phyloP scores from a whole-genome alignment of 208 protist species.

The Leptomonas seymouri region DNA sequence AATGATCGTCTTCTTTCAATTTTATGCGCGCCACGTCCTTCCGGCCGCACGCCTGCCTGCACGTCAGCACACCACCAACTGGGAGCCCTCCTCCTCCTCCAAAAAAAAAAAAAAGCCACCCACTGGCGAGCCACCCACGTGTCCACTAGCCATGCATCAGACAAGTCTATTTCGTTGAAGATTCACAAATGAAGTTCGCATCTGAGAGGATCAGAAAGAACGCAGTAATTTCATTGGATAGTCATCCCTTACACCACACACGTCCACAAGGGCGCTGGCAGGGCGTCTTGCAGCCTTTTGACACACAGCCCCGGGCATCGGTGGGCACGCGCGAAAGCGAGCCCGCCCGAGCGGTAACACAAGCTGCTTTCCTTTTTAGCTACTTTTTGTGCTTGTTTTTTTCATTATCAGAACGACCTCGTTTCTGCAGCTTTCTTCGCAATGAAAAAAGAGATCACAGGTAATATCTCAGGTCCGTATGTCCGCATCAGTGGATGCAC shows the following conservation, averaged over 20 bases:
- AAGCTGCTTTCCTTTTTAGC: slow-evolving; percentile 57
- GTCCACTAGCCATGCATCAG: slow-evolving; percentile 1
- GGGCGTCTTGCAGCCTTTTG: slow-evolving; percentile 66
- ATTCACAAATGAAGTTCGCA: slow-evolving; percentile 24
- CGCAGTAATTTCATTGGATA: slow-evolving; percentile 33
- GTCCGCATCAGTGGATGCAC: too few relatives aligned
- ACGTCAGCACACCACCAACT: too few relatives aligned
- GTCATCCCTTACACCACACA: slow-evolving; percentile 24
- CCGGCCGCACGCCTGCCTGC: too few relatives aligned
- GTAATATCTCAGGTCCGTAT: too few relatives aligned
- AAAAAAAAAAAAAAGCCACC: not conserved
- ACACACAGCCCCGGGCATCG: slow-evolving; percentile 69
- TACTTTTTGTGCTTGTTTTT: too few relatives aligned
- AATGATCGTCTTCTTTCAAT: too few relatives aligned
- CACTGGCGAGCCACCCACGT: not conserved
- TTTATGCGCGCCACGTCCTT: too few relatives aligned
- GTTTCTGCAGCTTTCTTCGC: too few relatives aligned
- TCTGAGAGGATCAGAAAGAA: slow-evolving; percentile 31
- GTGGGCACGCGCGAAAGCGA: slow-evolving; percentile 1
- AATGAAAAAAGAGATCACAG: too few relatives aligned
- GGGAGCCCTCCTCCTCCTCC: too few relatives aligned
- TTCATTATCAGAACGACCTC: too few relatives aligned
- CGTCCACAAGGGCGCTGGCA: too few relatives aligned
- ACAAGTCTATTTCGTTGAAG: slow-evolving; percentile 26
- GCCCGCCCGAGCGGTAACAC: slow-evolving; percentile 73